Evolutionary conservation across 106 monocot species (phyloP).

Genomic region (Allium sativum): DNA sequence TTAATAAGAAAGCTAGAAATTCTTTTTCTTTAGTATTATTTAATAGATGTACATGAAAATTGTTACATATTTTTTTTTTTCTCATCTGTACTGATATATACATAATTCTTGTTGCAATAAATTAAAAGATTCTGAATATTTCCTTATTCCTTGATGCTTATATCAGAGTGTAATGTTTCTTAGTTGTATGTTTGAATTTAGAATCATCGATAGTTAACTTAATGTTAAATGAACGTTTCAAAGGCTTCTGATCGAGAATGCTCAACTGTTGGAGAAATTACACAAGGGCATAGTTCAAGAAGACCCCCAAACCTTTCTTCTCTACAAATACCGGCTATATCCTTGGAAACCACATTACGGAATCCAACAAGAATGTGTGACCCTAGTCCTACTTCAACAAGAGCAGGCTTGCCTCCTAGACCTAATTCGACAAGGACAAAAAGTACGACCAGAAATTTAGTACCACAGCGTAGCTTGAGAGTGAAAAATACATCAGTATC

Average conservation of each 20-base stretch:
- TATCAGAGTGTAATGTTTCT: too few species aligned
- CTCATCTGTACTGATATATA: background rate
- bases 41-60: background rate
- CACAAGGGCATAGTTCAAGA: constrained; percentile 18
- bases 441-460: constrained; percentile 37
- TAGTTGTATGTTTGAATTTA: background rate
- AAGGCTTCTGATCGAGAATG: constrained; percentile 20
- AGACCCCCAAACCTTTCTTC: constrained; percentile 40
- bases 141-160: too few species aligned
- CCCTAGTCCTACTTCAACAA: constrained; percentile 40
- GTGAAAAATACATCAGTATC: constrained; percentile 16
- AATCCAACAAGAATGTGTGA: constrained; percentile 15
- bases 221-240: background rate
- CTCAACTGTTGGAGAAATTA: constrained; percentile 17
- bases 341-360: constrained; percentile 30
- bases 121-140: background rate
- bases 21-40: too few species aligned
- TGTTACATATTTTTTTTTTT: background rate
- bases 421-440: constrained; percentile 56
- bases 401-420: constrained; percentile 64
- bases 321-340: constrained; percentile 61
- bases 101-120: background rate
- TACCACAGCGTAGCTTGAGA: constrained; percentile 61
- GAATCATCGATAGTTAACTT: background rate
- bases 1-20: too few species aligned